These are phyloP conservation scores for Myxozyma neotropica DNA, from an alignment of 805 yeast species.

Conservation along the genomic window DNA sequence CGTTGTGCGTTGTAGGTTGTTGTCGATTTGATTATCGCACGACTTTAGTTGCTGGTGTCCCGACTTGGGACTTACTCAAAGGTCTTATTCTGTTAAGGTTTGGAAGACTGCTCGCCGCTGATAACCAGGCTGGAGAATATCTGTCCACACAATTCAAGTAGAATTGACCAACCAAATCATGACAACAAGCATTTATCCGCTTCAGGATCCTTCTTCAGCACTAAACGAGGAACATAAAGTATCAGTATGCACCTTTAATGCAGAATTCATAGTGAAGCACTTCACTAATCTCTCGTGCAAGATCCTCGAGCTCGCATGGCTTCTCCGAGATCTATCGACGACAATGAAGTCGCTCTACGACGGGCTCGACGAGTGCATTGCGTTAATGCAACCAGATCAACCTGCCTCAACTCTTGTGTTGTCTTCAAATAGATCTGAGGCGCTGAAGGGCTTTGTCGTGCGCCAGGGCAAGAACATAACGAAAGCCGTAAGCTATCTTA, in stretches of 20 bases:
- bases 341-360: constrained; percentile 23
- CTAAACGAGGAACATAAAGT: constrained; percentile 34
- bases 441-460: constrained; percentile 32
- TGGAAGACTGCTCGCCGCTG: not conserved
- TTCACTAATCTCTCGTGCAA: not conserved
- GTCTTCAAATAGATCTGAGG: constrained; percentile 34
- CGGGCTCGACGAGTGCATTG: constrained; percentile 31
- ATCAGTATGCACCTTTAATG: constrained; percentile 14
- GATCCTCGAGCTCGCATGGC: constrained; percentile 35
- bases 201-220: constrained; percentile 24
- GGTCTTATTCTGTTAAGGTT: too few species aligned
- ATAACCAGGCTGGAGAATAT: not conserved
- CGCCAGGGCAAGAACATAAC: constrained; percentile 30
- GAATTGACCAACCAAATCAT: not conserved
- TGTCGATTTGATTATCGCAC: too few species aligned
- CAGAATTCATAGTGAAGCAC: not conserved
- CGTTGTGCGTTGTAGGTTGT: too few species aligned
- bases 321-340: constrained; percentile 25
- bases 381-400: constrained; percentile 28
- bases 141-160: not conserved
- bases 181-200: constrained; percentile 30
- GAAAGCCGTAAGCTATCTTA: constrained; percentile 31
- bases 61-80: too few species aligned
- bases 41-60: too few species aligned
- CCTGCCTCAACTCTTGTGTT: constrained; percentile 33